Evolutionary conservation across 306 rosid genomes (phyloP).

Genomic region (Citrullus mucosospermus): DNA sequence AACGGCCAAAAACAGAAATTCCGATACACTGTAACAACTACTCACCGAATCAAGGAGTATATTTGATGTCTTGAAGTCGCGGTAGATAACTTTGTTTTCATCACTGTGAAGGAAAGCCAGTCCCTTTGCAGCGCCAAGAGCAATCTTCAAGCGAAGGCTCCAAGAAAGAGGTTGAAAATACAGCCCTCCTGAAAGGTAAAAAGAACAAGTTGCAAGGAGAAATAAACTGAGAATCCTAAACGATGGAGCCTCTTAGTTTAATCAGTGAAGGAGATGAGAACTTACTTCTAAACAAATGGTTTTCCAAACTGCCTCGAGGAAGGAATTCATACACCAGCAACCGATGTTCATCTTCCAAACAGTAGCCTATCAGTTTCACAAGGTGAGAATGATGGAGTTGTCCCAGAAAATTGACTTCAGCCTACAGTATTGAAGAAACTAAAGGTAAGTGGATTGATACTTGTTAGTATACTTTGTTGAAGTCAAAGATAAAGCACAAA

Average conservation of each 20-base stretch:
- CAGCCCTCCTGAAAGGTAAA: conserved; percentile 28
- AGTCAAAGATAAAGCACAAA: not conserved
- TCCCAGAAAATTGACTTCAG: conserved; percentile 43
- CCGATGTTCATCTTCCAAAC: conserved; percentile 45
- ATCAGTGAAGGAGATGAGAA: not conserved
- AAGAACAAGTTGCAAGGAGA: not conserved
- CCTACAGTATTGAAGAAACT: conserved; percentile 15
- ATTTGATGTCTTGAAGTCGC: conserved; percentile 39
- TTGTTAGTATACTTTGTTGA: not conserved
- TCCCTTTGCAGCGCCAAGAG: conserved; percentile 44
- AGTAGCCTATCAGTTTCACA: conserved; percentile 35
- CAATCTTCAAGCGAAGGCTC: conserved; percentile 36
- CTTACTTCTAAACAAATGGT: conserved; percentile 45
- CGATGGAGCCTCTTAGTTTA: not conserved
- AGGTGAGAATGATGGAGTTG: conserved; percentile 34
- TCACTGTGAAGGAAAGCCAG: conserved; percentile 40
- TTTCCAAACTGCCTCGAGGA: conserved; percentile 47
- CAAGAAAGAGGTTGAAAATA: conserved; percentile 49
- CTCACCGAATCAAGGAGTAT: conserved; percentile 34
- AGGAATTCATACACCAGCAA: conserved; percentile 43
- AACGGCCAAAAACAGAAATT: not conserved
- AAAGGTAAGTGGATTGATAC: conserved; percentile 2
- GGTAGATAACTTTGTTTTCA: conserved; percentile 35
- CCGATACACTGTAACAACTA: not conserved
- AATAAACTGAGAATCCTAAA: not conserved